Conservation (phyloP, 768 basidiomycete genomes). For the Glaciozyma antarctica region DNA sequence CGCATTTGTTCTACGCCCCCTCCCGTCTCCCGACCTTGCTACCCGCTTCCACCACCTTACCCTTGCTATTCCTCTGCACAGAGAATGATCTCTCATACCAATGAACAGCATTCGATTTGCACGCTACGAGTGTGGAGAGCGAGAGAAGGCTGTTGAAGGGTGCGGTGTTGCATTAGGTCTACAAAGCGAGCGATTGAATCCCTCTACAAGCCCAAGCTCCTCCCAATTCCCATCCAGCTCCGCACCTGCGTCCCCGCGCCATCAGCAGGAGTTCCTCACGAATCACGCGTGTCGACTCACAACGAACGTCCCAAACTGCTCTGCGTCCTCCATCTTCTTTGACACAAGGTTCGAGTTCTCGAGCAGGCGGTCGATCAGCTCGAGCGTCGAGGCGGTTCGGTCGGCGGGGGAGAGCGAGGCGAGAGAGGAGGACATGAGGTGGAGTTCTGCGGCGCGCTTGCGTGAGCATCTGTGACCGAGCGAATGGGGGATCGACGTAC, state of each 20-base stretch:
- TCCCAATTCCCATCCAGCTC: slow-evolving; percentile 18
- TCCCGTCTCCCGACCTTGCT: too few relatives aligned
- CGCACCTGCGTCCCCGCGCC: background rate
- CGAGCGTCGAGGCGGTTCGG: background rate
- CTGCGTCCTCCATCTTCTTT: background rate
- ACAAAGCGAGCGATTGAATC: too few relatives aligned
- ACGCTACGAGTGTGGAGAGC: too few relatives aligned
- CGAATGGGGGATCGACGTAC: slow-evolving; percentile 1
- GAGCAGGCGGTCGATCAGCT: slow-evolving; percentile 5
- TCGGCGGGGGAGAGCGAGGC: background rate
- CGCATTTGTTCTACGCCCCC: too few relatives aligned
- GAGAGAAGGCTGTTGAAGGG: too few relatives aligned
- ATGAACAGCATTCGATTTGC: too few relatives aligned
- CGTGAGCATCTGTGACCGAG: background rate
- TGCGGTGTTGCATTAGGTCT: too few relatives aligned
- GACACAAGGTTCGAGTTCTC: background rate
- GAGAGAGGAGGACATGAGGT: background rate
- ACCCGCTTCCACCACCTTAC: too few relatives aligned
- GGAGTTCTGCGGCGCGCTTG: background rate
- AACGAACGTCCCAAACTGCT: background rate
- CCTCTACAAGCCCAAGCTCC: slow-evolving; percentile 4
- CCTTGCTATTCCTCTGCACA: too few relatives aligned
- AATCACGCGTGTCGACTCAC: too few relatives aligned
- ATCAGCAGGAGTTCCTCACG: too few relatives aligned
- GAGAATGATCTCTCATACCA: too few relatives aligned